These are phyloP conservation scores for Helotiales sp. DNA, from an alignment of 2,329 filamentous ascomycete species.

Conservation along the genomic window DNA sequence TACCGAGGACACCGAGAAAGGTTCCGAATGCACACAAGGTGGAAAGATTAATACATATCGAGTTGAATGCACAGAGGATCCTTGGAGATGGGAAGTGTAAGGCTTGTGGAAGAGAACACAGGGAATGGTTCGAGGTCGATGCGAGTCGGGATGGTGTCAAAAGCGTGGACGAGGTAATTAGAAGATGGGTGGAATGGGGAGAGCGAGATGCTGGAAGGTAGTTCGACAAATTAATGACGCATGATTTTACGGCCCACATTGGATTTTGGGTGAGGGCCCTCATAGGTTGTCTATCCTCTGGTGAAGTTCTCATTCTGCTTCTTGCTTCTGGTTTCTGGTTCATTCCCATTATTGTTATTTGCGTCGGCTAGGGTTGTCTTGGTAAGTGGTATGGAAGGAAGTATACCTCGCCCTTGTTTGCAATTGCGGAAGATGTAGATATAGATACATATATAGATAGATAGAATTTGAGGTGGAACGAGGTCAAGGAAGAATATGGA, in stretches of 20 bases:
- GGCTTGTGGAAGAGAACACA: conserved; percentile 82
- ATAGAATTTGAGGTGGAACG: no score
- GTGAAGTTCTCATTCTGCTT: neutral
- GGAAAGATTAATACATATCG: conserved; percentile 87
- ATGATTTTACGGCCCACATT: neutral
- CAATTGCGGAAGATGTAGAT: no score
- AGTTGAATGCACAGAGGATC: conserved; percentile 67
- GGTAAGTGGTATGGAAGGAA: no score
- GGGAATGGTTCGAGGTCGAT: conserved; percentile 94
- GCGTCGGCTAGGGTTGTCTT: no score
- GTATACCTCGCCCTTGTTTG: no score
- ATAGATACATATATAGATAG: no score
- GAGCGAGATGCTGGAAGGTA: conserved; percentile 19
- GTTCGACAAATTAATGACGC: neutral
- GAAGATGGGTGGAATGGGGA: conserved; percentile 82
- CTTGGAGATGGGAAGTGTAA: conserved; percentile 66
- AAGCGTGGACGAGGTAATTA: conserved; percentile 73
- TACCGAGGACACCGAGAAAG: conserved; percentile 60
- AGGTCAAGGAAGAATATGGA: no score
- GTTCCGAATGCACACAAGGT: conserved; percentile 87
- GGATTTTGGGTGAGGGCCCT: neutral
- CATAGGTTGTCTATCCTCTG: no score
- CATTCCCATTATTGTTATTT: neutral
- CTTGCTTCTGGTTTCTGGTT: no score
- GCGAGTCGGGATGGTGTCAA: conserved; percentile 73